These are phyloP conservation scores for Deuterostichococcus epilithicus DNA, from an alignment of 139 green algal species.

Conservation along the genomic window DNA sequence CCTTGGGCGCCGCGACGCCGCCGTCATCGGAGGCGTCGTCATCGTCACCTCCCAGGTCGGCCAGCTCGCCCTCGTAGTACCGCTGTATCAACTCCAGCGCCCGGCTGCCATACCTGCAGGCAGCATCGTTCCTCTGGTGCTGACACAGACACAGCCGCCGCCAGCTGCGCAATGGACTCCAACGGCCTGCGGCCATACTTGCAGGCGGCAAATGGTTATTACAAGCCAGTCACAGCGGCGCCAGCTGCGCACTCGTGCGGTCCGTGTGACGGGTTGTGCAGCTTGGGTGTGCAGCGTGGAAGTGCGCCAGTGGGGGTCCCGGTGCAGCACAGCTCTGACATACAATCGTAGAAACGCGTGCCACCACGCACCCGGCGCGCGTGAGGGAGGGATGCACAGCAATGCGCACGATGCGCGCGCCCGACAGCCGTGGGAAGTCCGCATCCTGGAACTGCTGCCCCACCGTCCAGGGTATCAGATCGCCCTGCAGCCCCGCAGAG, in stretches of 20 bases:
- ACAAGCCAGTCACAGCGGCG: no score
- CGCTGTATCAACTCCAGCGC: constrained; percentile 58
- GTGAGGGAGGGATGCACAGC: constrained; percentile 89
- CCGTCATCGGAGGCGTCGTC: constrained; percentile 24
- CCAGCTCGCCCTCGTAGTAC: constrained; percentile 69
- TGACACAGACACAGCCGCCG: no score
- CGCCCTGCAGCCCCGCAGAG: constrained; percentile 50
- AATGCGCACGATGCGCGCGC: constrained; percentile 91
- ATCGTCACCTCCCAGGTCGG: constrained; percentile 40
- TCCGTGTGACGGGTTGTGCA: no score
- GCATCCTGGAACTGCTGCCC: constrained; percentile 93
- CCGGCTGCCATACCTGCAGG: constrained; percentile 71
- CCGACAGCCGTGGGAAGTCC: constrained; percentile 86
- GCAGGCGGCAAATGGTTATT: no score
- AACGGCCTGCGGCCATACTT: no score
- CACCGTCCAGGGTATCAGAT: constrained; percentile 98
- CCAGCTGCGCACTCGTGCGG: no score
- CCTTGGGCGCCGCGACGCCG: background rate
- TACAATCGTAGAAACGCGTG: constrained; percentile 15
- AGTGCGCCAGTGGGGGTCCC: no score
- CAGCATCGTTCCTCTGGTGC: no score
- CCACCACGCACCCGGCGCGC: constrained; percentile 62
- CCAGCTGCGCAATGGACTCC: no score
- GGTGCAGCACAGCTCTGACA: background rate
- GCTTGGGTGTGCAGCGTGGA: no score